Evolutionary conservation across 1,284 basidiomycete species (phyloP), one percentile per base, ranked within the genome.

Genomic region (Golubevia sp.): DNA sequence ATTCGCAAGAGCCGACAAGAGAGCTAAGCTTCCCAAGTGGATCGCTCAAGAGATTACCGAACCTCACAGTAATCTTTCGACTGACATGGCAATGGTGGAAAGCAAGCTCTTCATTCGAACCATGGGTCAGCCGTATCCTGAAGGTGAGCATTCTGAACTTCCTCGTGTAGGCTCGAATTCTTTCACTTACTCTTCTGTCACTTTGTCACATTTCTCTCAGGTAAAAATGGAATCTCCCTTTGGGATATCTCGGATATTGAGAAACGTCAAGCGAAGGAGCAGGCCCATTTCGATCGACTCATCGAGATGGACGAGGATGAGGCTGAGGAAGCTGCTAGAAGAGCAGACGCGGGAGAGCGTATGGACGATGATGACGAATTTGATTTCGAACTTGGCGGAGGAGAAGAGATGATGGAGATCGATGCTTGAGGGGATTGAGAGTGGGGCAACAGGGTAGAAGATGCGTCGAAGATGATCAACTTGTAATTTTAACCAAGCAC

Each of bases 51-150:
- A 83, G 61, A 81, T 83, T 62, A 62, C 60, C 21, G 76, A 82
- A 24, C 72, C 78, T 8, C 80, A 79, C 51, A 73, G 67, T 11
- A 83, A 83, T 57, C 62, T 83, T 23, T 80, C 77, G 3, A 82
- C 74, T 2, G 81, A 83, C 55, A 83, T 83, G 81, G 81, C 81
- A 26, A 73, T 83, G 15, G 79, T 83, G 48, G 81, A 83, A 62
- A 75, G 70, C 55, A 76, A 76, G 60, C 71, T 77, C 11, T 83
- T 83, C 58, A 76, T 83, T 61, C 66, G 79, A 4, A 66, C 71
- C 23, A 83, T 83, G 81, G 81, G 76, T 2, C 80, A 83, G 55
- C 78, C 77, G 0, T 78, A 66, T 58, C 73, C 77, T 0, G 70
- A 76, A 49, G 73, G 61, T 59, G 21, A n/a, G 60, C 58, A n/a